Evolutionary conservation across 2,329 filamentous ascomycete species (phyloP), one percentile per base, ranked within the genome.

Genomic region (Botrytis porri): DNA sequence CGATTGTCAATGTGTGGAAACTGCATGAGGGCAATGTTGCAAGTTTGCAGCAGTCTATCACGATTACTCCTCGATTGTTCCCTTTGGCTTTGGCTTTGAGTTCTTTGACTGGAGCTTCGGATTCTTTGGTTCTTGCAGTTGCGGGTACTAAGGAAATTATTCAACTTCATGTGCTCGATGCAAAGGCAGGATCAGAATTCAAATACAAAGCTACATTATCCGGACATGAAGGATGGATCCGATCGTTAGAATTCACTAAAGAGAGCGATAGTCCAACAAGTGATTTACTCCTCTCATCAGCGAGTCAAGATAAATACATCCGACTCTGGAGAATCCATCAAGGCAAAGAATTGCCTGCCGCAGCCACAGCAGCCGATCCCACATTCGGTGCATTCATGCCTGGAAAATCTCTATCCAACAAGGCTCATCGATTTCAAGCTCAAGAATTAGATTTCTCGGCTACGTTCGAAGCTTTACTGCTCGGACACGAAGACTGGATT

Each of bases 401-500:
- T 0, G 91, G 92, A 2, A 92, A 90, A 75, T 93, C 92, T 0
- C 86, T 97, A 0, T 93, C 94, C 0, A 98, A 98, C 82, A 98
- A 98, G 83, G 92, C 93, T 0, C 92, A 98, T 81, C 88, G 88
- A 71, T 89, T 99, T 73, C 87, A 88, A 60, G 86, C 88, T 3
- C 84, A 83, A 1, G 85, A 84, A 6, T 71, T 79, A 29, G 90
- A 91, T 76, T 95, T 93, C 82, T 93, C 92, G 10, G 86, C 97
- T 72, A 97, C 94, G 0, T 98, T 99, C 77, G 96, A 99, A 82
- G 96, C 96, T 1, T 85, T 99, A 4, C 87, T 99, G 9, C 88
- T 99, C 4, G 96, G 96, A 14, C 96, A 99, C 80, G 96, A 99
- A 80, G 96, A 99, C 80, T 99, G 96, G 96, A 95, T 99, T 73